Base-by-base conservation (phyloP, 2,329 filamentous ascomycete genomes). In the Ceratocystis cubensis region DNA sequence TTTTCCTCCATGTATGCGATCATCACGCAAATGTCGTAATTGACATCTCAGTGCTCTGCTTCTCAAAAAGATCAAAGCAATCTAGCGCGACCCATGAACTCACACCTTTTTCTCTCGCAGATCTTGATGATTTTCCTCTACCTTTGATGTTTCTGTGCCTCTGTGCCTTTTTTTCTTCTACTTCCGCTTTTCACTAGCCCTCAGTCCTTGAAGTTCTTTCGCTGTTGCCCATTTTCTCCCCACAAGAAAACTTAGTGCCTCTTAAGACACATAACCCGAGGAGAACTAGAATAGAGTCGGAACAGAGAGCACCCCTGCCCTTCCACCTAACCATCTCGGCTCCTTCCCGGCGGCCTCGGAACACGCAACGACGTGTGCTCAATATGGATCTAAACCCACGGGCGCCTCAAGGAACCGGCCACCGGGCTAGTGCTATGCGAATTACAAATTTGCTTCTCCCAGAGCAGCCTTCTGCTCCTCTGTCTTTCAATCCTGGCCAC, bases 391-490 rank as follows among this genome's bases (percentile, higher is more conserved):
- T 44, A 28, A 33, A 48, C 56, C 37, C 30, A 28, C 41, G n/a
- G 22, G 15, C 15, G 25, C 37, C 22, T 25, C 28, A 53, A 25
- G 33, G 37, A 41, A 41, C 53, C 25, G 17, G 41, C 30, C 64
- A 65, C 13, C 53, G 64, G 33, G 20, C 41, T 28, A 44, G 56
- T 56, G 64, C 53, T 61, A 65, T 65, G 64, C 41, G 64, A 22
- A 65, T 65, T 15, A 37, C 53, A 30, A 64, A 64, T 53, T 25
- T 64, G 13, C 45, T 64, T 5, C 37, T 62, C 10, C 37, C 62
- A 13, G 62, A 53, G 20, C 45, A 64, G 3, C 62, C 62, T 20
- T 8, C n/a, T 17, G 4, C 25, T 44, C 17, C 44, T 53, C 37
- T n/a, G 53, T 2, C 25, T 17, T 15, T 8, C 53, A 33, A n/a